Evolutionary conservation across 768 basidiomycete genomes (phyloP).

Genomic region (Phaeolepiota aurea): DNA sequence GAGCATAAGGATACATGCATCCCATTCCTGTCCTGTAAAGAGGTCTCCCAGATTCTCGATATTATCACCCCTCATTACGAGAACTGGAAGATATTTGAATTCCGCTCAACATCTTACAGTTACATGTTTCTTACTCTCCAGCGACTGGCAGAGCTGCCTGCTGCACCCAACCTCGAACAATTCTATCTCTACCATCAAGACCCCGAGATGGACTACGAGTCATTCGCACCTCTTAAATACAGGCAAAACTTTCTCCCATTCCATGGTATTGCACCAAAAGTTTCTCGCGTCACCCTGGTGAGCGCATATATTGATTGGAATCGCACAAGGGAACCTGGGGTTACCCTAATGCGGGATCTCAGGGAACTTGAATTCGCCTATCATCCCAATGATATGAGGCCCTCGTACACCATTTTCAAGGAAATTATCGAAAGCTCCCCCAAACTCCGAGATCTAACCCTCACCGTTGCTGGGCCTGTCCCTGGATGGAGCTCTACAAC

Average conservation of each 20-base stretch:
- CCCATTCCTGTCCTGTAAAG: conserved; percentile 10
- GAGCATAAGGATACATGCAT: neutral
- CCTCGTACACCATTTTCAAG: conserved; percentile 44
- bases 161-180: conserved; percentile 45
- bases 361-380: conserved; percentile 50
- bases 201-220: conserved; percentile 31
- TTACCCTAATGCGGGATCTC: conserved; percentile 35
- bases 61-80: conserved; percentile 41
- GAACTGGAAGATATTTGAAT: conserved; percentile 45
- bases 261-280: conserved; percentile 43
- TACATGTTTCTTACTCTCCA: conserved; percentile 38
- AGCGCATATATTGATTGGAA: conserved; percentile 69
- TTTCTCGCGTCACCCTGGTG: conserved; percentile 46
- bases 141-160: conserved; percentile 30
- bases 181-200: conserved; percentile 53
- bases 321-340: no score
- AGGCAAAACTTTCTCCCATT: conserved; percentile 38
- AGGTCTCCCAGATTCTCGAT: conserved; percentile 28
- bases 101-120: conserved; percentile 35
- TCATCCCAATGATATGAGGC: conserved; percentile 56
- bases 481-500: conserved; percentile 25
- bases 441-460: conserved; percentile 39
- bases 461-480: conserved; percentile 53
- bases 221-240: conserved; percentile 32
- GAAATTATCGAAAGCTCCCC: conserved; percentile 46